Evolutionary conservation across 2,329 filamentous ascomycete genomes (phyloP).

Genomic region (Bretziella fagacearum): DNA sequence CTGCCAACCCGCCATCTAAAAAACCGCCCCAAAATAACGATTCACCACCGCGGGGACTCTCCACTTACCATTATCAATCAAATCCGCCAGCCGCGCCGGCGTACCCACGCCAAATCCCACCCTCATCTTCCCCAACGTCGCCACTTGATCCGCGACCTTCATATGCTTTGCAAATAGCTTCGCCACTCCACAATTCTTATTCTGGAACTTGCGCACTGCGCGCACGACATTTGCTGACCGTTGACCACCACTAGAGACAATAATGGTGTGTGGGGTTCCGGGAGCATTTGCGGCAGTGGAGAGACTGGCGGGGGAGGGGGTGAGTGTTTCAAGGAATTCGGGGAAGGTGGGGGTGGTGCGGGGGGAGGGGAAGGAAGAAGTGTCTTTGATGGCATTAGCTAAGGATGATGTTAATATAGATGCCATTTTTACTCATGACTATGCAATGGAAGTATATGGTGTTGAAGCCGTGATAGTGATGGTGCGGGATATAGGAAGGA

Average conservation of each 20-base stretch:
- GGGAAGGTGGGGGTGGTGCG: conserved; percentile 37
- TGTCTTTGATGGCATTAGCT: conserved; percentile 66
- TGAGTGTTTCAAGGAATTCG: conserved; percentile 51
- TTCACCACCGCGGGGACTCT: too few relatives aligned
- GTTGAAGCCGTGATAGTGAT: too few relatives aligned
- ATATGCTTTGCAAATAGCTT: conserved; percentile 98
- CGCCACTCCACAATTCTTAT: conserved; percentile 58
- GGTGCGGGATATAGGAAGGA: neutral
- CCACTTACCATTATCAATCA: conserved; percentile 64
- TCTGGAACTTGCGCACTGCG: conserved; percentile 60
- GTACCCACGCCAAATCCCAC: conserved; percentile 85
- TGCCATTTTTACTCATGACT: too few relatives aligned
- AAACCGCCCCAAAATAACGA: too few relatives aligned
- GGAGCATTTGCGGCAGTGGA: conserved; percentile 48
- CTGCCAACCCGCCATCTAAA: too few relatives aligned
- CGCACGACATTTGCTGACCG: conserved; percentile 73
- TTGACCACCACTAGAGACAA: conserved; percentile 71
- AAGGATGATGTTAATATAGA: conserved; percentile 1
- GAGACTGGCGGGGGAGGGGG: conserved; percentile 40
- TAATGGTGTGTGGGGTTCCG: conserved; percentile 67
- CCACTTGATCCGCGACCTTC: conserved; percentile 74
- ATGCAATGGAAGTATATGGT: too few relatives aligned
- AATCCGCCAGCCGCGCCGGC: conserved; percentile 61
- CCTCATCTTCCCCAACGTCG: conserved; percentile 50
- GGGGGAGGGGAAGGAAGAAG: conserved; percentile 51